Evolutionary conservation across 805 yeast genomes (phyloP).

Genomic region (Osmozyma mogii): DNA sequence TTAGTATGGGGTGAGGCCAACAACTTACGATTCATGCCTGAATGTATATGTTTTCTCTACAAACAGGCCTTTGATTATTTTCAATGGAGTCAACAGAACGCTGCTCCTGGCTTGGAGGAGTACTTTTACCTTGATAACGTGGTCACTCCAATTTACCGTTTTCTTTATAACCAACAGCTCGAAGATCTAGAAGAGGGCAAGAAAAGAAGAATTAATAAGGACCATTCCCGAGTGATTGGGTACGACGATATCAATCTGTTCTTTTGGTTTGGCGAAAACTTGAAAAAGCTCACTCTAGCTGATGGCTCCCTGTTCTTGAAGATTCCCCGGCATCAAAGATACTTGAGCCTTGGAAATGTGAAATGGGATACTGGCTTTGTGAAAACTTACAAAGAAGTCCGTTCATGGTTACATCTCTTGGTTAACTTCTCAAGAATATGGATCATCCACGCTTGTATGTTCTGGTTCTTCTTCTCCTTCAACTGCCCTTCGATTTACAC

Average conservation of each 20-base stretch:
- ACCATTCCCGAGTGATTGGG: neutral
- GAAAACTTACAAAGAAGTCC: slow-evolving; percentile 90
- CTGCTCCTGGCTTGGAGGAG: slow-evolving; percentile 1
- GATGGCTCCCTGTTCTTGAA: no score
- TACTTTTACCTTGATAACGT: slow-evolving; percentile 29
- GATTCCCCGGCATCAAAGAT: neutral
- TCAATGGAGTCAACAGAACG: slow-evolving; percentile 14
- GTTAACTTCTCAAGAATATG: slow-evolving; percentile 54
- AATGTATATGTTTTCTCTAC: slow-evolving; percentile 26
- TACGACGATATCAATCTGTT: neutral
- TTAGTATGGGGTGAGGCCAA: slow-evolving; percentile 76
- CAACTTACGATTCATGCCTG: slow-evolving; percentile 48
- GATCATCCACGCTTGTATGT: slow-evolving; percentile 43
- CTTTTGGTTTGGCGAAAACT: neutral
- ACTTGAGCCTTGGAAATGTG: neutral
- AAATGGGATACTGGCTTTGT: slow-evolving; percentile 88
- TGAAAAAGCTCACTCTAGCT: neutral
- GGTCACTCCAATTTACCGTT: slow-evolving; percentile 46
- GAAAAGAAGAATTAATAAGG: no score
- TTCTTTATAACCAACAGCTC: slow-evolving; percentile 61
- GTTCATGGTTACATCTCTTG: slow-evolving; percentile 95
- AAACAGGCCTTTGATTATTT: slow-evolving; percentile 20
- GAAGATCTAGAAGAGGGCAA: slow-evolving; percentile 15
- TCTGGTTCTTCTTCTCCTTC: slow-evolving; percentile 46
- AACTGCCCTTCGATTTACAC: slow-evolving; percentile 46